Evolutionary conservation across 352 stramenopile species (phyloP).

Genomic region (Globisporangium emineosum): DNA sequence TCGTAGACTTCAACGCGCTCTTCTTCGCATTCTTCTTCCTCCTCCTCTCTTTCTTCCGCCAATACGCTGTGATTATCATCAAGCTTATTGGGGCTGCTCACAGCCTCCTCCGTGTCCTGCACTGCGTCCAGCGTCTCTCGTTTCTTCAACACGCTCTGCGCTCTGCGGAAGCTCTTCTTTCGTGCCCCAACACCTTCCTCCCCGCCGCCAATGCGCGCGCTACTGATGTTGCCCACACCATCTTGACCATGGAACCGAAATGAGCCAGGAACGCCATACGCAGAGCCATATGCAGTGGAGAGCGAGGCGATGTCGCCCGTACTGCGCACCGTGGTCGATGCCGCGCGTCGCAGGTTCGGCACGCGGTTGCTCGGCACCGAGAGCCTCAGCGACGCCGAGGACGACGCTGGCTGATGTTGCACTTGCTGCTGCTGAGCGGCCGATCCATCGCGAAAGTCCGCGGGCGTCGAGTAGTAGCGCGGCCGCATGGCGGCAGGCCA

Average conservation of each 20-base stretch:
- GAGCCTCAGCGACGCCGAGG: not conserved
- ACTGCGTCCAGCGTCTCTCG: not conserved
- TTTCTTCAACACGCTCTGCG: slow-evolving; percentile 7
- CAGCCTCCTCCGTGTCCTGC: slow-evolving; percentile 3
- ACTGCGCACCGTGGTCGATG: slow-evolving; percentile 12
- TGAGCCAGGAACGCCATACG: not conserved
- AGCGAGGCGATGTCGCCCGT: slow-evolving; percentile 11
- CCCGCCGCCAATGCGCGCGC: not conserved
- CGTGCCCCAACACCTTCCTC: not conserved
- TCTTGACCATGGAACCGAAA: slow-evolving; percentile 7
- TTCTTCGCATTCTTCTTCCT: slow-evolving; percentile 1
- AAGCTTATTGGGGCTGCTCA: not conserved
- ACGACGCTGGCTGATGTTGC: not conserved
- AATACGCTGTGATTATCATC: not conserved
- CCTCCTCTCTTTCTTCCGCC: not conserved
- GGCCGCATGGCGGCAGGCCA: slow-evolving; percentile 3
- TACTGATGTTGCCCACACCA: not conserved
- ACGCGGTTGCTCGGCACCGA: slow-evolving; percentile 12
- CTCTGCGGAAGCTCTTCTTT: slow-evolving; percentile 5
- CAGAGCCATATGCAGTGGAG: not conserved
- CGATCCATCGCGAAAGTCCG: slow-evolving; percentile 2
- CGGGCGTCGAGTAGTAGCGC: slow-evolving; percentile 21
- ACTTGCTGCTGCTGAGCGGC: not conserved
- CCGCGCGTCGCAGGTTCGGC: slow-evolving; percentile 9
- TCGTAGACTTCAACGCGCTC: not conserved